A percentile compares a stretch with the other conserved stretches of the same genome.
phyloP scores from a whole-genome alignment of 345 rosid species.

The Laguncularia racemosa region DNA sequence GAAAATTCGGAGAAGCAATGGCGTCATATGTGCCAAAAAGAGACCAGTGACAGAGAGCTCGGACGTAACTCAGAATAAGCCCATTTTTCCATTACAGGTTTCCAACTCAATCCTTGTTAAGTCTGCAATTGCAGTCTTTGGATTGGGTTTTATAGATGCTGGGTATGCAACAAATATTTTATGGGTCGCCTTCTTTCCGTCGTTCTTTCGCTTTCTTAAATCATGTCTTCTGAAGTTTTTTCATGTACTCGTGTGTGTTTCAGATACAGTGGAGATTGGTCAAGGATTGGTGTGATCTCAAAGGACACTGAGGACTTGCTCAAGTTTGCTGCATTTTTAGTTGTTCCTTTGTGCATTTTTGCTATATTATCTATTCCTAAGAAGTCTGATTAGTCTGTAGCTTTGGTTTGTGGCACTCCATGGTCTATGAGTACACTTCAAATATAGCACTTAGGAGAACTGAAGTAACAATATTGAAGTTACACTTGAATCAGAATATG shows the following conservation, averaged over 20 bases:
- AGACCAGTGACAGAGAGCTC: slow-evolving; percentile 20
- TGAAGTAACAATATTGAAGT: no score
- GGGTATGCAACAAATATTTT: slow-evolving; percentile 30
- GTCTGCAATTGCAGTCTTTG: slow-evolving; percentile 40
- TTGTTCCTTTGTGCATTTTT: slow-evolving; percentile 62
- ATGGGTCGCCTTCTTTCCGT: no score
- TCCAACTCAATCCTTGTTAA: slow-evolving; percentile 17
- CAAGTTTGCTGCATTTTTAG: slow-evolving; percentile 56
- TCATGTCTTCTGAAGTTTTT: no score
- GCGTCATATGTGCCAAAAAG: slow-evolving; percentile 20
- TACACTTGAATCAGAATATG: no score
- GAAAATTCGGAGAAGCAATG: slow-evolving; percentile 6
- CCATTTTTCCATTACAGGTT: slow-evolving; percentile 2
- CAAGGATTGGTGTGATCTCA: slow-evolving; percentile 80
- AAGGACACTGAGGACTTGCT: slow-evolving; percentile 57
- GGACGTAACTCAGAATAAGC: background rate
- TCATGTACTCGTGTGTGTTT: background rate
- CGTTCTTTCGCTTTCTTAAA: no score
- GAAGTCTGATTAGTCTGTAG: slow-evolving; percentile 20
- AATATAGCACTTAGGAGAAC: no score
- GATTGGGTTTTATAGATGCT: slow-evolving; percentile 74
- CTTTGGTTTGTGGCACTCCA: background rate
- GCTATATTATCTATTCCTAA: slow-evolving; percentile 33
- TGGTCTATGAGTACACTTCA: no score
- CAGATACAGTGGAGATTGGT: slow-evolving; percentile 95